phyloP scores from a whole-genome alignment of 2,329 filamentous ascomycete species.

The Tolypocladium amazonense region DNA sequence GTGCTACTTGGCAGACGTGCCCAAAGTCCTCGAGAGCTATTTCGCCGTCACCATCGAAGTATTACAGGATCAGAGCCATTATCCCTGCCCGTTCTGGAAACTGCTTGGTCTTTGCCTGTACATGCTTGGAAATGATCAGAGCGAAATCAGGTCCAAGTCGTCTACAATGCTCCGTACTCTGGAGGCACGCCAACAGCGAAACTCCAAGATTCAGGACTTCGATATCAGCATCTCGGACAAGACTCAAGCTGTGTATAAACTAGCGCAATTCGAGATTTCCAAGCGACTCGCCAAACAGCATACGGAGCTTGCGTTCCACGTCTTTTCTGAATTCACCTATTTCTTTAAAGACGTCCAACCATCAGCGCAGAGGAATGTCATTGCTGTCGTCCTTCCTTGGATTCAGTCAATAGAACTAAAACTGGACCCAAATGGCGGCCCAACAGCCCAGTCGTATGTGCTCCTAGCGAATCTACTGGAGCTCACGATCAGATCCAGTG shows the following conservation, averaged over 20 bases:
- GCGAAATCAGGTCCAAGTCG: slow-evolving; percentile 80
- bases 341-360: slow-evolving; percentile 85
- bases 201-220: slow-evolving; percentile 89
- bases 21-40: slow-evolving; percentile 87
- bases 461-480: slow-evolving; percentile 90
- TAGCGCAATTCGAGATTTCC: slow-evolving; percentile 94
- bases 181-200: slow-evolving; percentile 68
- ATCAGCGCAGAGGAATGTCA: slow-evolving; percentile 81
- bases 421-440: slow-evolving; percentile 81
- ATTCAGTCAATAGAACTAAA: slow-evolving; percentile 90
- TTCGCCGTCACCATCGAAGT: slow-evolving; percentile 88
- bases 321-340: slow-evolving; percentile 90
- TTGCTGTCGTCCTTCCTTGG: slow-evolving; percentile 92
- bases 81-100: slow-evolving; percentile 82
- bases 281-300: slow-evolving; percentile 82
- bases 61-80: slow-evolving; percentile 71
- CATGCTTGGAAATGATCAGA: slow-evolving; percentile 84
- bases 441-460: slow-evolving; percentile 87
- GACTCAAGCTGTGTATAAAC: slow-evolving; percentile 94
- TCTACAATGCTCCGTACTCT: slow-evolving; percentile 69
- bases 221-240: slow-evolving; percentile 98
- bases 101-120: slow-evolving; percentile 80
- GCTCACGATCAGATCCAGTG: slow-evolving; percentile 88
- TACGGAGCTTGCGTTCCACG: slow-evolving; percentile 77
- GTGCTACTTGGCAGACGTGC: slow-evolving; percentile 73